Evolutionary conservation across 768 basidiomycete species (phyloP).

Genomic region (Mycena capillaripes): DNA sequence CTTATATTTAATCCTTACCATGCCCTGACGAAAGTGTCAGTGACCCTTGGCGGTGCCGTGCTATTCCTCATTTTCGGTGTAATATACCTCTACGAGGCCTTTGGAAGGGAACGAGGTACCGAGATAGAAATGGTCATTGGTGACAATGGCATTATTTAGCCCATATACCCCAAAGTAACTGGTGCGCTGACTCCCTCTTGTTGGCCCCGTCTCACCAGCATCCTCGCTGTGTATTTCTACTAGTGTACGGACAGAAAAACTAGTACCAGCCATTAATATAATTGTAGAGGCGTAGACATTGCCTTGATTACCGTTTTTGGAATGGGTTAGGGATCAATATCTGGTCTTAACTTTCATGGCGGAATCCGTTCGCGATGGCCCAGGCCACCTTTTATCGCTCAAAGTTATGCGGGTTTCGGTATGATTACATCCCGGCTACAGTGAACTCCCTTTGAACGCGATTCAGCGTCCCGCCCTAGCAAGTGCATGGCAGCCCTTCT

Average conservation of each 20-base stretch:
- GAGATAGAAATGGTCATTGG: conserved; percentile 36
- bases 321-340: neutral
- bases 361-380: conserved; percentile 57
- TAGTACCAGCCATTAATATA: neutral
- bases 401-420: conserved; percentile 94
- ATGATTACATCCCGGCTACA: conserved; percentile 45
- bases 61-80: conserved; percentile 80
- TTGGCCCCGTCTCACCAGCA: neutral
- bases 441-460: conserved; percentile 6
- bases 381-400: conserved; percentile 78
- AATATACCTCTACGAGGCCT: conserved; percentile 70
- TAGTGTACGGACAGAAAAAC: conserved; percentile 11
- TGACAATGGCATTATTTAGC: neutral
- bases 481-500: conserved; percentile 88
- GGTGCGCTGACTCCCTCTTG: neutral
- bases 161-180: neutral
- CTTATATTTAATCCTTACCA: conserved; percentile 23
- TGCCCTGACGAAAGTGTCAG: conserved; percentile 47
- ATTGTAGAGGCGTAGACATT: too few relatives aligned
- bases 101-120: conserved; percentile 37
- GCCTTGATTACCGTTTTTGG: too few relatives aligned
- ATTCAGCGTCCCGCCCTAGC: conserved; percentile 80
- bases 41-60: conserved; percentile 75
- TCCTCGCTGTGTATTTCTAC: conserved; percentile 15
- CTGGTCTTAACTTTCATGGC: conserved; percentile 20